Base-by-base conservation (phyloP, 257 asterid species). In the Solanum bulbocastanum region DNA sequence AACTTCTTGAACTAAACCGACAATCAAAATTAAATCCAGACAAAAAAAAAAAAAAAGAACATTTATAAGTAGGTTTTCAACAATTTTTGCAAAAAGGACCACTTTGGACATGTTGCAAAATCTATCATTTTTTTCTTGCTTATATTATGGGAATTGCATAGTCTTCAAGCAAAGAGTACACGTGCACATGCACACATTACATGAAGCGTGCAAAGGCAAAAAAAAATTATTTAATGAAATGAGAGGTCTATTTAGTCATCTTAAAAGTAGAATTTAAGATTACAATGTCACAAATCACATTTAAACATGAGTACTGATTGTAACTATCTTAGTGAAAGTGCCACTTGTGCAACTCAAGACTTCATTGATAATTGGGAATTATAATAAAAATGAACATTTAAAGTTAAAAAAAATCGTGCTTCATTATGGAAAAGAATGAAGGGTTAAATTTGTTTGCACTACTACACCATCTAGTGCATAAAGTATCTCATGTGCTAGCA, bases 181-280 rank as follows among this genome's bases (percentile, higher is more conserved):
- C 92, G 91, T 90, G 92, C 94, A 90, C 87, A 52, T 90, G 92
- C 91, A 91, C 92, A 87, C 66, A 44, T 79, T 44, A 79, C 85
- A 81, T 12, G 72, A 81, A 81, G 85, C 85, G 68, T 46, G 85
- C 85, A 81, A 81, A 79, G 27, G 13, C 5, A 20, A 83, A 36
- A 84, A 68, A 88, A 16, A 44, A 52, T 18, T 52, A 18, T 6
- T 75, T 68, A 83, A 92, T 72, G 56, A 87, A 88, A 88, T n/a
- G 42, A n/a, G 44, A 90, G 94, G 90, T 89, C 94, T 92, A 90
- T 87, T 13, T 79, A 18, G 39, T 73, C 16, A n/a, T 72, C 89
- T 89, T 83, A 83, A 89, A 89, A 91, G 87, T 71, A 66, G 68
- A 87, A 78, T 66, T 90, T 42, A 87, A 42, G 49, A 87, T 79